These are phyloP conservation scores for Setomelanomma holmii DNA, from an alignment of 2,329 filamentous ascomycete genomes.

Conservation along the genomic window DNA sequence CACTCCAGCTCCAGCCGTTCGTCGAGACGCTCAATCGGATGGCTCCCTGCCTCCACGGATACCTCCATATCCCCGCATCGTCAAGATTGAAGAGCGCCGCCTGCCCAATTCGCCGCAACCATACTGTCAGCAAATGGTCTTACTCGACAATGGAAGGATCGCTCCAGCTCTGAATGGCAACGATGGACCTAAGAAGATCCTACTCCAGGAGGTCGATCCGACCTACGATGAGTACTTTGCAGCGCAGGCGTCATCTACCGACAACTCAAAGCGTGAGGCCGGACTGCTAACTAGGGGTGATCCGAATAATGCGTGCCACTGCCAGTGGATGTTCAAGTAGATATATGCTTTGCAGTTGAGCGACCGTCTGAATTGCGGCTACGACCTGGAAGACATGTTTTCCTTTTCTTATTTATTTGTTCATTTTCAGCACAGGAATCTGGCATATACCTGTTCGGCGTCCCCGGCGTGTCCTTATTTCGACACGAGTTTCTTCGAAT, in stretches of 20 bases:
- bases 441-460: constrained; percentile 14
- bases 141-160: constrained; percentile 60
- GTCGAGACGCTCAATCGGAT: constrained; percentile 24
- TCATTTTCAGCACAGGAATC: neutral
- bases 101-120: constrained; percentile 56
- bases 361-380: neutral
- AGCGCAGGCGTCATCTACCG: constrained; percentile 12
- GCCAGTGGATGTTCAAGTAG: constrained; percentile 50
- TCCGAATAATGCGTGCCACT: constrained; percentile 45
- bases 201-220: constrained; percentile 52
- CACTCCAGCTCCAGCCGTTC: constrained; percentile 14
- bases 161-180: constrained; percentile 43
- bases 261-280: constrained; percentile 18
- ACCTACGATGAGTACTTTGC: constrained; percentile 34
- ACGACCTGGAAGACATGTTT: neutral
- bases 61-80: constrained; percentile 61
- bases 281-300: constrained; percentile 30
- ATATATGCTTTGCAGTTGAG: neutral
- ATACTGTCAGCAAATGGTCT: constrained; percentile 71
- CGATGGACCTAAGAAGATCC: constrained; percentile 46
- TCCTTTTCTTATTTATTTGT: neutral
- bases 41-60: constrained; percentile 30
- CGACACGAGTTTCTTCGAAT: neutral
- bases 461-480: constrained; percentile 3
- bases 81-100: constrained; percentile 72